These are phyloP conservation scores for Pseudogymnoascus pannorum DNA, from an alignment of 2,329 filamentous ascomycete genomes.

Conservation along the genomic window DNA sequence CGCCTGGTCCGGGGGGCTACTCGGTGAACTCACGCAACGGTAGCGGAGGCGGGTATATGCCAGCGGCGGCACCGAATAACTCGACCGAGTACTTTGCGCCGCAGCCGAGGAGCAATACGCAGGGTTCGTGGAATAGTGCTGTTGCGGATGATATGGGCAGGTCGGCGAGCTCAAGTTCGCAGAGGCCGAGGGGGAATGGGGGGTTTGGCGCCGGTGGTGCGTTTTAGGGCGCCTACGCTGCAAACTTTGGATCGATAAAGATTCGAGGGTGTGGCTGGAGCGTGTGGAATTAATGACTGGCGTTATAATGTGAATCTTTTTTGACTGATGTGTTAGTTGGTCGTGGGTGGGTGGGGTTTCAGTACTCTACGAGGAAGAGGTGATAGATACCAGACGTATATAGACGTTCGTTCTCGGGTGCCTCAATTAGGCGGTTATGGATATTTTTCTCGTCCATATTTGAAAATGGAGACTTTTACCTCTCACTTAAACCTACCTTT, in stretches of 20 bases:
- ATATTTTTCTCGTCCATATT: constrained; percentile 1
- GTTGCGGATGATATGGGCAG: not conserved
- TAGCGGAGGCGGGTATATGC: not conserved
- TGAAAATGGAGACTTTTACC: not conserved
- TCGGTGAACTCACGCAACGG: not conserved
- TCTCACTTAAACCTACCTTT: not conserved
- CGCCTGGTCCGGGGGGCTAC: not conserved
- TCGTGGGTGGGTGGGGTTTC: not conserved
- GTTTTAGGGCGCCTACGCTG: not conserved
- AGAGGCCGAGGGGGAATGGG: constrained; percentile 2
- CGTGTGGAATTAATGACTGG: not conserved
- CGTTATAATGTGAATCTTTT: not conserved
- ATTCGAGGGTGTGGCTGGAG: not conserved
- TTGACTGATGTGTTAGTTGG: not conserved
- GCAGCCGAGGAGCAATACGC: not conserved
- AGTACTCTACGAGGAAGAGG: not conserved
- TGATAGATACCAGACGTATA: not conserved
- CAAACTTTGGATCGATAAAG: not conserved
- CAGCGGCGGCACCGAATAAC: not conserved
- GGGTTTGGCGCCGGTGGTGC: not conserved
- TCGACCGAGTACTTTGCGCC: not conserved
- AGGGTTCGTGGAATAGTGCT: not conserved
- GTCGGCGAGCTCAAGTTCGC: not conserved
- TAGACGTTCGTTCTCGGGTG: not conserved
- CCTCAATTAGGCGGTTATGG: not conserved